Conservation (phyloP, 768 basidiomycete species). For the Lentinula aciculospora region DNA sequence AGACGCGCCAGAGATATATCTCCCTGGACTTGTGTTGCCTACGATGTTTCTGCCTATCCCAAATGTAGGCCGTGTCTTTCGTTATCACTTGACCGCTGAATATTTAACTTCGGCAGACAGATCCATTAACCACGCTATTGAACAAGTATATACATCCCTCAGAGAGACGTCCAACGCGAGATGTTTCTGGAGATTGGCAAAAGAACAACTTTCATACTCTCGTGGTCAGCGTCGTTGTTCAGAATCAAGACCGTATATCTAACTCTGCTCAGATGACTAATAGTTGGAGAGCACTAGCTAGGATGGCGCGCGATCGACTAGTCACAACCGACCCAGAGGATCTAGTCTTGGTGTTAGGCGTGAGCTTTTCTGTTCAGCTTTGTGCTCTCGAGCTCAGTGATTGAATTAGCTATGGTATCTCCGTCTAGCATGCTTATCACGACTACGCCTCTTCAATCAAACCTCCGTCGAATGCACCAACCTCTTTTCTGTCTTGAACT, state of each 20-base stretch:
- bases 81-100: slow-evolving; percentile 56
- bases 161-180: slow-evolving; percentile 69
- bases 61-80: slow-evolving; percentile 65
- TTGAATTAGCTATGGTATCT: slow-evolving; percentile 71
- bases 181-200: slow-evolving; percentile 70
- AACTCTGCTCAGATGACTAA: slow-evolving; percentile 65
- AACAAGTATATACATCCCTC: slow-evolving; percentile 79
- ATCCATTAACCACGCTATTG: slow-evolving; percentile 75
- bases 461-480: slow-evolving; percentile 81
- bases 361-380: slow-evolving; percentile 28
- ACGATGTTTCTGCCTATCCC: slow-evolving; percentile 88
- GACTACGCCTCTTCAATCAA: slow-evolving; percentile 82
- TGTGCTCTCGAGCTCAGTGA: background rate
- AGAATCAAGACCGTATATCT: slow-evolving; percentile 12
- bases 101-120: slow-evolving; percentile 58
- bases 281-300: slow-evolving; percentile 81
- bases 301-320: slow-evolving; percentile 76
- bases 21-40: slow-evolving; percentile 64
- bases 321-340: slow-evolving; percentile 68
- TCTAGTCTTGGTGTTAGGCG: slow-evolving; percentile 56
- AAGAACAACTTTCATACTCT: slow-evolving; percentile 70
- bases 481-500: slow-evolving; percentile 65
- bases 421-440: slow-evolving; percentile 71
- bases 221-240: slow-evolving; percentile 53
- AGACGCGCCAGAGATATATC: slow-evolving; percentile 51